Conservation (phyloP, 257 asterid genomes). For the Rehmannia glutinosa region DNA sequence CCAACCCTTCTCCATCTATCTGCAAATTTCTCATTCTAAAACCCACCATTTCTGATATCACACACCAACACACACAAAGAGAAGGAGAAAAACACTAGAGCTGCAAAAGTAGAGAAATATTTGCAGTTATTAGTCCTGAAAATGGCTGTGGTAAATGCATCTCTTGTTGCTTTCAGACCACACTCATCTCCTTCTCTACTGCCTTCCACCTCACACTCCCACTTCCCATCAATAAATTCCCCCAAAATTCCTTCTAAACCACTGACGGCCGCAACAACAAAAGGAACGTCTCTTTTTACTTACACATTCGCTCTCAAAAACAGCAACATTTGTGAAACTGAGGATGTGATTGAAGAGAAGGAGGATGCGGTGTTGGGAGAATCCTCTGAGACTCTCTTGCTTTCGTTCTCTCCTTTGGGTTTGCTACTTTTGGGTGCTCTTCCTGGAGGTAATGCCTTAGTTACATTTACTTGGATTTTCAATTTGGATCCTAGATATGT, state of each 20-base stretch:
- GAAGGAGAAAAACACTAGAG: neutral
- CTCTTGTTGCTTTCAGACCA: conserved; percentile 33
- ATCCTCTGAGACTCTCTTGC: conserved; percentile 38
- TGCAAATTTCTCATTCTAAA: neutral
- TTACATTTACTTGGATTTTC: neutral
- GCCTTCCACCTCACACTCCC: conserved; percentile 21
- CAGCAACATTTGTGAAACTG: conserved; percentile 14
- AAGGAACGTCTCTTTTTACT: conserved; percentile 9
- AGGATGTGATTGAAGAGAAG: conserved; percentile 20
- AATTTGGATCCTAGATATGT: too few species aligned
- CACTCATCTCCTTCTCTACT: conserved; percentile 22
- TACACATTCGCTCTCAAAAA: conserved; percentile 27
- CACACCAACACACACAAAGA: neutral
- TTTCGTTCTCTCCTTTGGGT: conserved; percentile 55
- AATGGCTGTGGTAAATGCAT: conserved; percentile 57
- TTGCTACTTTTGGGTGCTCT: conserved; percentile 60
- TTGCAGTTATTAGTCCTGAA: neutral
- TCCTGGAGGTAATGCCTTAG: conserved; percentile 65
- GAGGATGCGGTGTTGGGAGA: conserved; percentile 20
- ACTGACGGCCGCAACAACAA: neutral
- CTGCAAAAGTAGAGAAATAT: neutral
- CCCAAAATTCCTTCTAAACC: neutral
- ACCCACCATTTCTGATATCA: neutral
- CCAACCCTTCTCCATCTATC: conserved; percentile 20
- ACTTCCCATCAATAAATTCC: conserved; percentile 12